Percentiles rank a stretch among this genome's conserved stretches.
Evolutionary conservation across 2,329 filamentous ascomycete genomes (phyloP).

Genomic region (Calonectria crousiana): DNA sequence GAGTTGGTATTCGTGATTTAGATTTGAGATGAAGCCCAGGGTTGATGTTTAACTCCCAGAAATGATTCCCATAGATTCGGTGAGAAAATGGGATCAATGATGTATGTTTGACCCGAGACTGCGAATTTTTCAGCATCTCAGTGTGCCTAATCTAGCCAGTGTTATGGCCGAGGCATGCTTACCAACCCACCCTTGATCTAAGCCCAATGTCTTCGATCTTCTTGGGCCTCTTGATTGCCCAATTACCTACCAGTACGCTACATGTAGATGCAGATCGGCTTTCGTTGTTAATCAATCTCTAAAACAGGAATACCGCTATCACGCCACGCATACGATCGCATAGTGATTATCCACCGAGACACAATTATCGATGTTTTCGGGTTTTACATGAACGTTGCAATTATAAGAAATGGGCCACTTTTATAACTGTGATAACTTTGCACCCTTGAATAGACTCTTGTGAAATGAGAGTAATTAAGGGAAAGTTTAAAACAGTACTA

Average conservation of each 20-base stretch:
- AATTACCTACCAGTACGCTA: background rate
- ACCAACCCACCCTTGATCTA: background rate
- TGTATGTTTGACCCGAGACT: background rate
- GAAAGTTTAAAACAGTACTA: too few species aligned
- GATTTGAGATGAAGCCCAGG: background rate
- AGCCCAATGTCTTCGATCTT: background rate
- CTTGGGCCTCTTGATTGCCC: background rate
- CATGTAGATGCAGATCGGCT: accelerated
- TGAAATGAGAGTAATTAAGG: too few species aligned
- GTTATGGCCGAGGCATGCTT: background rate
- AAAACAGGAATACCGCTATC: background rate
- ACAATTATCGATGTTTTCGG: too few species aligned
- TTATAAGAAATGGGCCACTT: too few species aligned
- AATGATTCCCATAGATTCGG: background rate
- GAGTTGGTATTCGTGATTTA: background rate
- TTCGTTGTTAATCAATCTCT: background rate
- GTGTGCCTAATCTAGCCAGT: background rate
- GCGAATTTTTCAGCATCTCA: background rate
- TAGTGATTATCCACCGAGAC: background rate
- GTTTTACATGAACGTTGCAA: too few species aligned
- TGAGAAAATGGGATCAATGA: background rate
- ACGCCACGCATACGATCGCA: background rate
- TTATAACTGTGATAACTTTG: too few species aligned
- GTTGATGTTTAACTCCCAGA: background rate
- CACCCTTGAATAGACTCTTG: too few species aligned